A percentile compares a stretch with the other conserved stretches of the same genome.
These are phyloP conservation scores for Geosmithia flava DNA, from an alignment of 2,329 filamentous ascomycete species.

Conservation along the genomic window DNA sequence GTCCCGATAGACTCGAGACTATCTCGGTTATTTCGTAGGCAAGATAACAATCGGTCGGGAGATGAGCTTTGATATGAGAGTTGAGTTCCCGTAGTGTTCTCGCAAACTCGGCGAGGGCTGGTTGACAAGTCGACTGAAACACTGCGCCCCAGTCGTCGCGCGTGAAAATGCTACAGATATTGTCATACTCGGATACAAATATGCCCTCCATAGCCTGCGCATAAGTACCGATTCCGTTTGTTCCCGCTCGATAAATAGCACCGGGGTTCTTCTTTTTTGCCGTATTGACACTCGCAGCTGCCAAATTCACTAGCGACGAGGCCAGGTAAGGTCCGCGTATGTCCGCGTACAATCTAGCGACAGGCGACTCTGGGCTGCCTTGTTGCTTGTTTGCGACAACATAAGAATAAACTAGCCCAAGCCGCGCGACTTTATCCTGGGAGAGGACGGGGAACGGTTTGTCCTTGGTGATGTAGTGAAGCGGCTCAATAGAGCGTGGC, in stretches of 20 bases:
- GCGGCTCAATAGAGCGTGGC: slow-evolving; percentile 68
- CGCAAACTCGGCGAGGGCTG: slow-evolving; percentile 67
- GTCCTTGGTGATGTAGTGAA: slow-evolving; percentile 88
- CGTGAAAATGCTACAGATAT: slow-evolving; percentile 75
- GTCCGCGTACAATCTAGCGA: slow-evolving; percentile 75
- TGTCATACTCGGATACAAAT: slow-evolving; percentile 81
- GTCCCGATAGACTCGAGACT: slow-evolving; percentile 65
- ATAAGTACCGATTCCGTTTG: slow-evolving; percentile 85
- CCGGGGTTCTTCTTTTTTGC: slow-evolving; percentile 71
- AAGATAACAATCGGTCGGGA: slow-evolving; percentile 85
- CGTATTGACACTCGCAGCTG: slow-evolving; percentile 74
- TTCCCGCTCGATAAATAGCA: slow-evolving; percentile 75
- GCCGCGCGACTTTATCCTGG: slow-evolving; percentile 60
- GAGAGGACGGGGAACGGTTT: slow-evolving; percentile 70
- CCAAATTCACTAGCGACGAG: slow-evolving; percentile 70
- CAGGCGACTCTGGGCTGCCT: slow-evolving; percentile 48
- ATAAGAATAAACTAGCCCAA: slow-evolving; percentile 70
- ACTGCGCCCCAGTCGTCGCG: slow-evolving; percentile 74
- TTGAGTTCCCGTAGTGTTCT: slow-evolving; percentile 84
- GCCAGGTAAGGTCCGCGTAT: slow-evolving; percentile 80
- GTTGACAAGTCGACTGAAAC: slow-evolving; percentile 67
- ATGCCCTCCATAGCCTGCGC: slow-evolving; percentile 78
- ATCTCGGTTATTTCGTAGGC: slow-evolving; percentile 94
- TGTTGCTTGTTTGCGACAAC: slow-evolving; percentile 48
- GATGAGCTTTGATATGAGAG: slow-evolving; percentile 72